Base-by-base conservation (phyloP, 495 filamentous ascomycete genomes). In the Ascodesmis nigricans region DNA sequence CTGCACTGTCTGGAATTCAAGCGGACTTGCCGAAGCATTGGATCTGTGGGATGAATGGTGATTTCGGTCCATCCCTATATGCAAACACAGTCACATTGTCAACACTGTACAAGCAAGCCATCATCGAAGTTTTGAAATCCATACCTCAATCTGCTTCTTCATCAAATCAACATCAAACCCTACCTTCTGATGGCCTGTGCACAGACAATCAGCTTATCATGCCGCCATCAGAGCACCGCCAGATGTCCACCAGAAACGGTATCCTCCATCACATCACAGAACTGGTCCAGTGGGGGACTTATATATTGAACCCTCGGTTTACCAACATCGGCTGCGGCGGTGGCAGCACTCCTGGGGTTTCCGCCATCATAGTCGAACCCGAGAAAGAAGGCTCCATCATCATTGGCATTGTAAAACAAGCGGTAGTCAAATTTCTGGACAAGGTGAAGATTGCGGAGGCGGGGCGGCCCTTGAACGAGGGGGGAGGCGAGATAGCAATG, bases 1-100 rank as follows among this genome's bases (percentile, higher is more conserved):
- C 69, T 69, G 47, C 77, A 78, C 55, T 97, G 84, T 35, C 82
- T 73, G 46, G 82, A 81, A 48, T 91, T 78, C 42, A 97, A 62
- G 19, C 59, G 63, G 18, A 97, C 68, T n/a, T 60, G 62, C 25
- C 62, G 62, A 18, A 91, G 58, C 5, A 78, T 65, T 29, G 68
- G 65, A 25, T 58, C 54, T 20, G 71, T 65, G 8, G 77, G 75
- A 39, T 75, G 66, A 27, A 93, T 66, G 1, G 72, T 69, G 40
- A 97, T 76, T 33, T 78, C 75, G 6, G 76, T 77, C 42, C 67
- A 74, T 21, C 87, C 48, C 49, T 52, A 33, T 35, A 18, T 11
- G 17, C 29, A 16, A 25, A 24, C 35, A 40, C n/a, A n/a, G n/a
- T n/a, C n/a, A n/a, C n/a, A n/a, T n/a, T n/a, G n/a, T n/a, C n/a